Percentiles rank a stretch among this genome's conserved stretches.
Evolutionary conservation across 305 asterid genomes (phyloP).

Genomic region (Fraxinus baroniana): DNA sequence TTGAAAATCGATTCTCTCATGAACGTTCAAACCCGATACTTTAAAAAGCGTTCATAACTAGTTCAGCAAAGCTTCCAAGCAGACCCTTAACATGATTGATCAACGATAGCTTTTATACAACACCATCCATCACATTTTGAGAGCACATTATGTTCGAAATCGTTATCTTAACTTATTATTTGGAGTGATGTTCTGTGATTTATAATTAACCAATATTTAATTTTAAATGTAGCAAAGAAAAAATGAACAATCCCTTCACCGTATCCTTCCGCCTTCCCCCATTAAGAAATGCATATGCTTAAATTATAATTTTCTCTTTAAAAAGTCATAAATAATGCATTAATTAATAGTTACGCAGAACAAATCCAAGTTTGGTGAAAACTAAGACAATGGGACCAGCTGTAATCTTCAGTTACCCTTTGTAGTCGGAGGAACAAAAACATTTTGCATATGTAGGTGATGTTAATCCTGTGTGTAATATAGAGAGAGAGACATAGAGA

Average conservation of each 20-base stretch:
- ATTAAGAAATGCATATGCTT: slow-evolving; percentile 14
- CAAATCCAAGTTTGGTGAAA: slow-evolving; percentile 41
- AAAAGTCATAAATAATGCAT: slow-evolving; percentile 18
- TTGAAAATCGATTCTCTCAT: too few species aligned
- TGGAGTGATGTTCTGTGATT: neutral
- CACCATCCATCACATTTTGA: neutral
- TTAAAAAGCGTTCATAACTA: too few species aligned
- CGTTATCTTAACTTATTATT: neutral
- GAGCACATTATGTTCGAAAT: neutral
- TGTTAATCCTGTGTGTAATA: slow-evolving; percentile 16
- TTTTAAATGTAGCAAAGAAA: slow-evolving; percentile 35
- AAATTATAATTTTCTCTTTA: slow-evolving; percentile 23
- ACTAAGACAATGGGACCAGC: slow-evolving; percentile 48
- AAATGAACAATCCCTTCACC: slow-evolving; percentile 33
- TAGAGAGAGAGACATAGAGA: slow-evolving; percentile 3
- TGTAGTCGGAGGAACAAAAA: slow-evolving; percentile 31
- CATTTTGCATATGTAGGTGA: slow-evolving; percentile 24
- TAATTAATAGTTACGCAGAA: slow-evolving; percentile 28
- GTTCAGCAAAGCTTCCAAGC: too few species aligned
- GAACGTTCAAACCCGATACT: too few species aligned
- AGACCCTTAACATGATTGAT: too few species aligned
- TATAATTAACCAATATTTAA: slow-evolving; percentile 10
- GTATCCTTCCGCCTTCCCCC: neutral
- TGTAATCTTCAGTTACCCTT: slow-evolving; percentile 43
- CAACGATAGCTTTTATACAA: too few species aligned